Evolutionary conservation across 208 protist genomes (phyloP), one percentile per base, ranked within the genome.

Genomic region (Leishmania guyanensis): DNA sequence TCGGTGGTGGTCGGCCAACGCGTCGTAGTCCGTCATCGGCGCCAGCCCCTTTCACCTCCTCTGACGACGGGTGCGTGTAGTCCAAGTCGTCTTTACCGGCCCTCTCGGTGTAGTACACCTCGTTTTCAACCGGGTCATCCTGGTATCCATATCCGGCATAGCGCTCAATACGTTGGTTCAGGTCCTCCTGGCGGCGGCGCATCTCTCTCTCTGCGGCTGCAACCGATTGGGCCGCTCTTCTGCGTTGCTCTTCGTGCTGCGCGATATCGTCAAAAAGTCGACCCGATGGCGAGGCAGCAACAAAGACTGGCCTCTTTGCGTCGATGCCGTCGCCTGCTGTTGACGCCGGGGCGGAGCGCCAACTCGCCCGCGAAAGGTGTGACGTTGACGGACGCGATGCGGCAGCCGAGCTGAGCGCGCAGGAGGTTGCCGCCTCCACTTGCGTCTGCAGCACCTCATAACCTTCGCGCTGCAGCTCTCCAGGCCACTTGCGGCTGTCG

Each of bases 241-340:
- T 77, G 16, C 83, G 89, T 56, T 92, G 89, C 51, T 86, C 79
- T 53, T 75, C 80, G 62, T 94, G 90, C 79, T 93, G 90, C 33
- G 78, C 86, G 76, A 97, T 96, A 4, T 97, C 92, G 10, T 87
- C 85, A 65, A 97, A 97, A 64, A 95, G 89, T 2, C 94, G 89
- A n/a, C 89, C 91, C 20, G 87, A 79, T 9, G 90, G 94, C 5
- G 91, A 85, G 8, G 89, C 89, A 8, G 93, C 58, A 26, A 95
- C 76, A 70, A 96, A 96, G n/a, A 89, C 85, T 16, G 90, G 84
- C 29, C 82, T 80, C 56, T 81, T 89, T 46, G 51, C 70, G 17
- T 82, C 62, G 26, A 50, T 10, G 20, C 43, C 36, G 26, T 70
- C 64, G 56, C 60, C 20, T 54, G 80, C 77, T 9, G 71, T 71